Evolutionary conservation across 306 rosid genomes (phyloP), one percentile per base, ranked within the genome.

Genomic region (Castanea crenata): DNA sequence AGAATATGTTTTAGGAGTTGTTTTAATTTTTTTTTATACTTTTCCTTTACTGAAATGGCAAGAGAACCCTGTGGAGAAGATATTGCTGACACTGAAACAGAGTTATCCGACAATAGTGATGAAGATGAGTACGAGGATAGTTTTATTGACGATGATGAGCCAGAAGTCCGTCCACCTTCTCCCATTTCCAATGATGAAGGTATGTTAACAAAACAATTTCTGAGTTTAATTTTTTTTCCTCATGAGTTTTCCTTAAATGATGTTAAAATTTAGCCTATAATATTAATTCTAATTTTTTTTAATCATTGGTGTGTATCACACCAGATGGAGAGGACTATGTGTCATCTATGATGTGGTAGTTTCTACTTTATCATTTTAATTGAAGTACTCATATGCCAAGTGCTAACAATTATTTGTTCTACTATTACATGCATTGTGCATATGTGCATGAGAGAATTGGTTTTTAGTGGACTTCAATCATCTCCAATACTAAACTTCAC

Each of bases 41-140:
- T 80, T 79, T 84, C 86, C 83, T 85, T 85, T 65, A 86, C 92
- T 34, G 58, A 34, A 76, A 78, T 78, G 74, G 44, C 79, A 76
- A 92, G 97, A 76, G 98, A 94, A 82, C 91, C 98, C 14, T 90
- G 67, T 68, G 98, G 98, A 63, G 97, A 87, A 87, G 97, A 94
- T 83, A 94, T 94, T 71, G 94, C 89, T 1, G 87, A 92, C 75
- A 89, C 97, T 2, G 97, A 94, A 25, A 89, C 93, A 23, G 91
- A 91, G 77, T 70, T 76, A 71, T 91, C 98, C 18, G 77, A 74
- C 80, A 51, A 64, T 67, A 83, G 86, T 73, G 92, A 90, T 4
- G 93, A 92, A 68, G 98, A 91, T 25, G 79, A 83, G 23, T 94
- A 89, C 55, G 98, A 89, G 0, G 93, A 83, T 86, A 94, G 98